phyloP scores from a whole-genome alignment of 129 eudicot species.

The Dittrichia graveolens region DNA sequence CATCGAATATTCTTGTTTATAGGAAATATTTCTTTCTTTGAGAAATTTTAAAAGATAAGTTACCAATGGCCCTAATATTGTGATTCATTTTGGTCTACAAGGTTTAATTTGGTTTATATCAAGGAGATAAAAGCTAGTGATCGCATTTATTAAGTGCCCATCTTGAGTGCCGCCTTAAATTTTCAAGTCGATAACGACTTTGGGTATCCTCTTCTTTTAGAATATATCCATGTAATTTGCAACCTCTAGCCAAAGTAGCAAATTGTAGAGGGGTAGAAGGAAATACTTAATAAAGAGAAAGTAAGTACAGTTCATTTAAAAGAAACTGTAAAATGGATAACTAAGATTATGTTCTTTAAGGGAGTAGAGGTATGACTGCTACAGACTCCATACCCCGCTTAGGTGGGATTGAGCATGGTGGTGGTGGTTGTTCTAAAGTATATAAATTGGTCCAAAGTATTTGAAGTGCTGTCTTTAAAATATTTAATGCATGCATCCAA shows the following conservation, averaged over 20 bases:
- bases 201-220: not conserved
- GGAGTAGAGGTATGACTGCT: no score
- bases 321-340: not conserved
- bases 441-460: not conserved
- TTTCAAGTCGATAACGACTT: not conserved
- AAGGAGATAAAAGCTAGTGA: constrained; percentile 2
- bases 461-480: not conserved
- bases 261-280: not conserved
- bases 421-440: no score
- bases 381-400: no score
- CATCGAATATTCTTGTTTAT: not conserved
- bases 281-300: not conserved
- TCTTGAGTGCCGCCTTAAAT: not conserved
- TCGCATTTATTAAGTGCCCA: not conserved
- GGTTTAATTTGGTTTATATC: not conserved
- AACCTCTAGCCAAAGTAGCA: not conserved
- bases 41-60: not conserved
- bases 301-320: not conserved
- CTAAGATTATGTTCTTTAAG: not conserved
- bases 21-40: not conserved
- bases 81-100: not conserved
- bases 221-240: not conserved
- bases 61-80: not conserved
- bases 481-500: not conserved
- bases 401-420: no score